These are phyloP conservation scores for Candida schatavii DNA, from an alignment of 805 yeast species.

Conservation along the genomic window DNA sequence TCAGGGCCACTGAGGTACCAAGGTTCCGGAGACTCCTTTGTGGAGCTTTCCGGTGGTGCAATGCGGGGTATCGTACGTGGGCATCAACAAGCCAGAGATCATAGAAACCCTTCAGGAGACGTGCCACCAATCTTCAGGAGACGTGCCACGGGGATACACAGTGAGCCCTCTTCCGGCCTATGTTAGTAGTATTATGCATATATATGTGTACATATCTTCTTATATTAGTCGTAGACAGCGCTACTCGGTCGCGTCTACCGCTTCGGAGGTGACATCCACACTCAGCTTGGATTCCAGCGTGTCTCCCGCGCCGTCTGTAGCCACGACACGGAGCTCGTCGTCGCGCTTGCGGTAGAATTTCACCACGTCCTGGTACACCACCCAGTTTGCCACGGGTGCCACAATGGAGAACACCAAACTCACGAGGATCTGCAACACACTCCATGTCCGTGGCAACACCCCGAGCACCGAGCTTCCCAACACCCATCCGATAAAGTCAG, in stretches of 20 bases:
- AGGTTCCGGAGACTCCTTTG: no score
- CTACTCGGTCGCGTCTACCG: background rate
- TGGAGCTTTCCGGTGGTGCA: no score
- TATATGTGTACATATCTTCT: no score
- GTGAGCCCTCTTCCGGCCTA: no score
- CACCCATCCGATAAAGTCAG: constrained; percentile 85
- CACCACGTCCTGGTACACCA: constrained; percentile 51
- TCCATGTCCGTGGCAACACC: constrained; percentile 60
- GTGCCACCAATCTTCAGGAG: no score
- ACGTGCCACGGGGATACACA: no score
- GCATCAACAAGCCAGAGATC: no score
- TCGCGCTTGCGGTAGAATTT: constrained; percentile 33
- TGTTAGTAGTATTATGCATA: no score
- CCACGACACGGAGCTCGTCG: background rate
- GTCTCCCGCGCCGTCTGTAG: background rate
- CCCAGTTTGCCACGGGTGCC: constrained; percentile 55
- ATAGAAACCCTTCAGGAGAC: no score
- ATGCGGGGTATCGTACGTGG: no score
- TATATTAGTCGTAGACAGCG: no score
- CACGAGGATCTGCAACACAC: constrained; percentile 43
- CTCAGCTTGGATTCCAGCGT: background rate
- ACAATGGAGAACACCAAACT: constrained; percentile 34
- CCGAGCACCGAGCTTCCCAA: constrained; percentile 68
- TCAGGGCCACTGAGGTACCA: no score
- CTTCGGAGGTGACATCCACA: background rate